Evolutionary conservation across 495 filamentous ascomycete species (phyloP), one percentile per base, ranked within the genome.

Genomic region (Penicillium ochrochloron): DNA sequence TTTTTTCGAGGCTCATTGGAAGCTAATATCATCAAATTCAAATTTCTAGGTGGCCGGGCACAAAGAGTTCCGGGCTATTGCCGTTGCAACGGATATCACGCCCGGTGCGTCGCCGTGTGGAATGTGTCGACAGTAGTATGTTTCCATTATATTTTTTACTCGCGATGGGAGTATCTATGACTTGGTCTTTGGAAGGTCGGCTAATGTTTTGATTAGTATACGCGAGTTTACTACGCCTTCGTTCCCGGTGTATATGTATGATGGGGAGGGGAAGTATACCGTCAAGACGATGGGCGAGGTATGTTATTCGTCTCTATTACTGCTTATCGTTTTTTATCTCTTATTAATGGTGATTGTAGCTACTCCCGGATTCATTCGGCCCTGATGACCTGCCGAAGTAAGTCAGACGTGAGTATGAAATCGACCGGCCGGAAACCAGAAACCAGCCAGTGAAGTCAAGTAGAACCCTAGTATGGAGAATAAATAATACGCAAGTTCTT

Each of bases 231-330:
- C 86, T 59, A 76, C 83, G 8, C 70, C 87, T 17, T 78, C 80
- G 0, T 86, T 84, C 55, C 94, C 93, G 0, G 84, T 97, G n/a
- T 89, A 97, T 70, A 94, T 99, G 95, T 94, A 92, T 74, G 92
- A 93, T 71, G 88, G 83, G 59, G 81, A 91, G 48, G 88, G 86
- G 5, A 80, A 86, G 31, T 91, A 84, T 64, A 81, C 83, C 10
- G 84, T 93, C n/a, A 86, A 84, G 80, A 92, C 84, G 44, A 81
- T 97, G 63, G 87, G 85, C 56, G 84, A 92, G 83, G 90, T 92
- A 78, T 65, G 82, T 75, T 31, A 19, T 34, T 25, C 6, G 1
- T 21, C n/a, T n/a, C n/a, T n/a, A n/a, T n/a, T n/a, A n/a, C n/a
- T n/a, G n/a, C n/a, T n/a, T n/a, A n/a, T n/a, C n/a, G n/a, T n/a